A percentile compares a stretch with the other conserved stretches of the same genome.
Evolutionary conservation across 2,329 filamentous ascomycete genomes (phyloP).

Genomic region (Fusarium sp.): DNA sequence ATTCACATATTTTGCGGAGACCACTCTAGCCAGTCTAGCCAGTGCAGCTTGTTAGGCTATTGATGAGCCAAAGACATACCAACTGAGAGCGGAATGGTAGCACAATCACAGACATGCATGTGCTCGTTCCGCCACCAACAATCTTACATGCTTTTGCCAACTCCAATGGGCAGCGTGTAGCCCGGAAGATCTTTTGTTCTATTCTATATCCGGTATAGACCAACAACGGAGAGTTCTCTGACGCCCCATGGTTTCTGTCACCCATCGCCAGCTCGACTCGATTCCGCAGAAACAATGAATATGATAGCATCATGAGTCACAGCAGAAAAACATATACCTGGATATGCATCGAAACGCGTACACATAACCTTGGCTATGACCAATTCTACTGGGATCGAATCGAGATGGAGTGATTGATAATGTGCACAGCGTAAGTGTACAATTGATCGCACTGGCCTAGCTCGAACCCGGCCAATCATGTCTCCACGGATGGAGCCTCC

Average conservation of each 20-base stretch:
- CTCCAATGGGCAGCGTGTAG: background rate
- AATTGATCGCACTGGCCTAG: background rate
- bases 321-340: background rate
- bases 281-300: background rate
- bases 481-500: background rate
- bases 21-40: too few relatives aligned
- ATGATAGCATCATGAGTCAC: background rate
- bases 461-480: background rate
- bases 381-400: background rate
- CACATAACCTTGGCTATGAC: background rate
- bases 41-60: background rate
- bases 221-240: accelerated
- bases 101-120: background rate
- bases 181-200: background rate
- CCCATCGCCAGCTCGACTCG: background rate
- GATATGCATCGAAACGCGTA: too few relatives aligned
- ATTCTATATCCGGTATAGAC: background rate
- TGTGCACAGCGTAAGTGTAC: background rate
- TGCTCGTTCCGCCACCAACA: background rate
- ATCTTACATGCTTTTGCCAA: background rate
- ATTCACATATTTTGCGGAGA: too few relatives aligned
- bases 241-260: background rate
- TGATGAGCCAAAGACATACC: background rate
- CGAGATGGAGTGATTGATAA: background rate
- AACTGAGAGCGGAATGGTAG: background rate